phyloP scores from a whole-genome alignment of 202 grass and related monocot genomes.

The Cymbopogon flexuosus region DNA sequence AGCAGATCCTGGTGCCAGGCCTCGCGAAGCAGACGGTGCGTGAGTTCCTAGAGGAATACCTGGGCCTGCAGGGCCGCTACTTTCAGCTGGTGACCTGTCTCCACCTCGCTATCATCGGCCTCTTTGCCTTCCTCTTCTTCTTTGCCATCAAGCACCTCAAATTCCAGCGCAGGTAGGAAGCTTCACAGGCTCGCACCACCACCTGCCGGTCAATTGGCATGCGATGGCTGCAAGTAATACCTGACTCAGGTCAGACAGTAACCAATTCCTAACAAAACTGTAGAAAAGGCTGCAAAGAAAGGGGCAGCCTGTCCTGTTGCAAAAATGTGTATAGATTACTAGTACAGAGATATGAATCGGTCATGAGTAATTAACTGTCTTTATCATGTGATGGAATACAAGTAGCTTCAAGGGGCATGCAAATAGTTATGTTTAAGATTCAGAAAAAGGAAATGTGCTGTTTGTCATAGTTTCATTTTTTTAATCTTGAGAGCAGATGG shows the following conservation, averaged over 20 bases:
- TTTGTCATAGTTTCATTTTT: not conserved
- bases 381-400: not conserved
- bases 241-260: not conserved
- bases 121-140: slow-evolving; percentile 68
- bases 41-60: slow-evolving; percentile 62
- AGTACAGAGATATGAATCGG: not conserved
- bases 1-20: slow-evolving; percentile 45
- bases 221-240: not conserved
- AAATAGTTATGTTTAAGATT: not conserved
- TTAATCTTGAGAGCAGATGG: not conserved
- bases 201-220: not conserved
- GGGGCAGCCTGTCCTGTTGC: not conserved
- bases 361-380: not conserved
- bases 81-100: slow-evolving; percentile 56
- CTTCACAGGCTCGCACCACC: not conserved
- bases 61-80: slow-evolving; percentile 59
- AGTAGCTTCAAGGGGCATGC: not conserved
- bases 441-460: not conserved
- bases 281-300: not conserved
- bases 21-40: slow-evolving; percentile 36
- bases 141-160: slow-evolving; percentile 78
- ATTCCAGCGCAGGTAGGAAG: slow-evolving; percentile 59
- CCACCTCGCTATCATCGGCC: slow-evolving; percentile 51
- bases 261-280: not conserved
- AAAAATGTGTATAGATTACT: not conserved